Base-by-base conservation (phyloP, 2,329 filamentous ascomycete genomes). In the Escovopsis weberi region DNA sequence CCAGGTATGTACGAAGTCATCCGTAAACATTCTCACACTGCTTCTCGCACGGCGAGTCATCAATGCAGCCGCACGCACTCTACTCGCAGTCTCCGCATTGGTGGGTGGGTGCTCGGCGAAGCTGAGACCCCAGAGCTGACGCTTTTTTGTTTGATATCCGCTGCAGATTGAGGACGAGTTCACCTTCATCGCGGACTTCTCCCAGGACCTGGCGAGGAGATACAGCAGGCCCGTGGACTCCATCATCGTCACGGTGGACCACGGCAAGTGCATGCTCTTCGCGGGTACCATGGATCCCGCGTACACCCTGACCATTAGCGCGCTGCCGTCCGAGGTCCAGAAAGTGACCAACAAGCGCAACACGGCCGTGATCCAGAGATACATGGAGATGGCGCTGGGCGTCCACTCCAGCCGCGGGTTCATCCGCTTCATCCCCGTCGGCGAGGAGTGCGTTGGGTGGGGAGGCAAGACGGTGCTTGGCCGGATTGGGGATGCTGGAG, bases 261-360 rank as follows among this genome's bases (percentile, higher is more conserved):
- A 91, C 54, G 79, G 81, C 26, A 72, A 75, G 12, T 84, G 81
- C 54, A 74, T 94, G 51, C 67, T 85, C 43, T 80, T 89, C 46
- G 82, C 76, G 2, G 82, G 80, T 33, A 79, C 77, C 5, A 82
- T 85, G 48, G 81, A 87, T 40, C 82, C 85, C 4, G 83, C 85
- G 18, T 95, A 94, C 55, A 72, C 80, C 46, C 67, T 94, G 54
- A 81, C 76, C 32, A 74, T 94, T 45, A 80, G 74, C 33, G 79
- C 85, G 1, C 67, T 91, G 9, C 70, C 82, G 1, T 69, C 69
- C 10, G 72, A 85, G 49, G 65, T 91, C 2, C 78, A 80, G 47
- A 75, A 83, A 0, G 73, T 78, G 4, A 85, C 77, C 41, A 94
- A 94, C 63, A 82, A 83, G 57, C 77, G 85, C 48, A 91, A 89